Conservation (phyloP, 2,329 filamentous ascomycete genomes). For the Penicillium sp. region DNA sequence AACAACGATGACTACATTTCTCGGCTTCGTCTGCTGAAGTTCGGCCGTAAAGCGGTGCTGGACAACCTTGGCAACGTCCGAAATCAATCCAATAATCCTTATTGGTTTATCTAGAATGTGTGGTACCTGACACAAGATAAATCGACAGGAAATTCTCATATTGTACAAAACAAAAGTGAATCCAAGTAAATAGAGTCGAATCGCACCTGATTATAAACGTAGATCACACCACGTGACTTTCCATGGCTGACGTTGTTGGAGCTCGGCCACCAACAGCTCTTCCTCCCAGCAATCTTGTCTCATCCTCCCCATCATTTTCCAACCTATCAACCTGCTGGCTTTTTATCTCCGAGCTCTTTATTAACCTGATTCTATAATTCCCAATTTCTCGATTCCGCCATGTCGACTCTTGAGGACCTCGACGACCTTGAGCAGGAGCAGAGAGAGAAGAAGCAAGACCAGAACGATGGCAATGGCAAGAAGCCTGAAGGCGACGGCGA, state of each 20-base stretch:
- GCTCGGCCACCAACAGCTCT: slow-evolving; percentile 31
- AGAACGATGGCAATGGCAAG: slow-evolving; percentile 57
- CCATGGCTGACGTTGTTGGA: slow-evolving; percentile 37
- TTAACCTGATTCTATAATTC: slow-evolving; percentile 7
- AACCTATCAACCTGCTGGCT: slow-evolving; percentile 5
- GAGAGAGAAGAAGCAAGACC: slow-evolving; percentile 68
- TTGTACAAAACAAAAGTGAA: background rate
- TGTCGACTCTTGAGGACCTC: slow-evolving; percentile 91
- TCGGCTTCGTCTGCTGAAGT: slow-evolving; percentile 70
- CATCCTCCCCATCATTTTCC: slow-evolving; percentile 12
- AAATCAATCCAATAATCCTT: slow-evolving; percentile 1
- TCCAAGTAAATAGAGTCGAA: background rate
- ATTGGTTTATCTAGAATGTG: slow-evolving; percentile 9
- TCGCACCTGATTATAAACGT: slow-evolving; percentile 10
- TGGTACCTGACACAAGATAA: background rate
- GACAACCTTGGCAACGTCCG: slow-evolving; percentile 29
- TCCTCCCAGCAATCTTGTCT: slow-evolving; percentile 22
- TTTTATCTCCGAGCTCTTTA: background rate
- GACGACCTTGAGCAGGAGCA: slow-evolving; percentile 81
- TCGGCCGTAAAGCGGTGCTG: slow-evolving; percentile 41
- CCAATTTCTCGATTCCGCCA: slow-evolving; percentile 38
- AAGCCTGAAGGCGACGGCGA: slow-evolving; percentile 65
- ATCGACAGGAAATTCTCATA: background rate
- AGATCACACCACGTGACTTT: slow-evolving; percentile 30
- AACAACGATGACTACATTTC: slow-evolving; percentile 79